Percentiles rank a stretch among this genome's conserved stretches.
Evolutionary conservation across 768 basidiomycete genomes (phyloP).

Genomic region (Pilatotrama ljubarskyi): DNA sequence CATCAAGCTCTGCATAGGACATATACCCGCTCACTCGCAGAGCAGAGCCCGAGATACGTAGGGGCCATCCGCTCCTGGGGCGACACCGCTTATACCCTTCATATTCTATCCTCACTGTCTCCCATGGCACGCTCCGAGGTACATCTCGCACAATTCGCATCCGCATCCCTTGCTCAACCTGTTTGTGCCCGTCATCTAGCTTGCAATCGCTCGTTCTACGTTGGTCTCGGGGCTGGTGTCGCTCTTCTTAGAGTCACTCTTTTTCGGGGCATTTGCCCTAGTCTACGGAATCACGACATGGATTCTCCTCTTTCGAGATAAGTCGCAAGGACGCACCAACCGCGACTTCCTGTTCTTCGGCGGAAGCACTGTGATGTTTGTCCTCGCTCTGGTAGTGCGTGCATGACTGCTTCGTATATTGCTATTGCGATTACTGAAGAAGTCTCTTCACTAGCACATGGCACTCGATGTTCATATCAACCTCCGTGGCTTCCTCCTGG

Average conservation of each 20-base stretch:
- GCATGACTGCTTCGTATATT: too few species aligned
- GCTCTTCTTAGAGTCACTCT: slow-evolving; percentile 7
- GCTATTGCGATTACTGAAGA: background rate
- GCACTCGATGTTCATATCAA: slow-evolving; percentile 1
- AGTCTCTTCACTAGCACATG: background rate
- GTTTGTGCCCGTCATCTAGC: background rate
- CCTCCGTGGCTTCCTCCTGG: background rate
- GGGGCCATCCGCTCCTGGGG: background rate
- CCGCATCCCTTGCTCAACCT: background rate
- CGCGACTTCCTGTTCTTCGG: background rate
- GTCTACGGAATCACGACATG: slow-evolving; percentile 7
- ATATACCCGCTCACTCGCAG: background rate
- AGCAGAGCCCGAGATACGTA: background rate
- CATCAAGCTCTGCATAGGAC: background rate
- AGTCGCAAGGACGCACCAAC: background rate
- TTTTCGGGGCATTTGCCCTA: slow-evolving; percentile 2
- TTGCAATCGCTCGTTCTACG: background rate
- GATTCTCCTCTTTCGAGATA: background rate
- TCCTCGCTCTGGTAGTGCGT: slow-evolving; percentile 6
- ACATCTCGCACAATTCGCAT: background rate
- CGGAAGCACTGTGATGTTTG: slow-evolving; percentile 9
- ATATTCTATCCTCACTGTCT: too few species aligned
- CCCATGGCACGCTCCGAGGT: background rate
- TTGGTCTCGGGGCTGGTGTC: background rate
- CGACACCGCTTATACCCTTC: background rate